Percentiles rank a stretch among this genome's conserved stretches.
These are phyloP conservation scores for Pseudogymnoascus sp. DNA, from an alignment of 2,329 filamentous ascomycete genomes.

Conservation along the genomic window DNA sequence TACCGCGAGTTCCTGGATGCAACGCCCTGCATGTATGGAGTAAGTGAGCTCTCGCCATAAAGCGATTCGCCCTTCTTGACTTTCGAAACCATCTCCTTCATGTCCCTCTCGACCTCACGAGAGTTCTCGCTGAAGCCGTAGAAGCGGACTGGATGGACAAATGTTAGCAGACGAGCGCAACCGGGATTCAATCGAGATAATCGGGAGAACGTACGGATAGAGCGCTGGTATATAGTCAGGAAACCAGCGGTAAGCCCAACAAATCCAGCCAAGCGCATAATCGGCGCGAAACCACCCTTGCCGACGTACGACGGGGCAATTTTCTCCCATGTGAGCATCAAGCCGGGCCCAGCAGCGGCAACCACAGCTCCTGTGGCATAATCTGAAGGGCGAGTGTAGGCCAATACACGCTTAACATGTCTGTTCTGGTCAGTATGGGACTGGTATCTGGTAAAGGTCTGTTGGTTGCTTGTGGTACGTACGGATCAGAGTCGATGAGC, in stretches of 20 bases:
- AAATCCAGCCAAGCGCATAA: conserved; percentile 69
- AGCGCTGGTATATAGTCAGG: conserved; percentile 76
- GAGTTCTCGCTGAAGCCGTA: conserved; percentile 91
- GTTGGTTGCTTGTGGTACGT: conserved; percentile 36
- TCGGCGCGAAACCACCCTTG: conserved; percentile 70
- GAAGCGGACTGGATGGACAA: conserved; percentile 62
- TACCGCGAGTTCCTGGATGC: conserved; percentile 90
- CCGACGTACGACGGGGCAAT: conserved; percentile 78
- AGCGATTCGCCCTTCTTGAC: conserved; percentile 87
- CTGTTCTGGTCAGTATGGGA: conserved; percentile 39
- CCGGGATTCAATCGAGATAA: neutral
- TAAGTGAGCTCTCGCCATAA: conserved; percentile 72
- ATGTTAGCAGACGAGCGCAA: conserved; percentile 1
- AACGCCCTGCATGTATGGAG: conserved; percentile 87
- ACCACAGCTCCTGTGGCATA: conserved; percentile 63
- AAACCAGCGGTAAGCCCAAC: conserved; percentile 73
- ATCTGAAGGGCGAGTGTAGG: conserved; percentile 80
- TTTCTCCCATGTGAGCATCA: conserved; percentile 73
- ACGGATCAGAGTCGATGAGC: conserved; percentile 99
- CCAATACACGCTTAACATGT: conserved; percentile 82
- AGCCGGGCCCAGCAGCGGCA: conserved; percentile 62
- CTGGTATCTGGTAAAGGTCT: neutral
- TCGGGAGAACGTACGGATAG: conserved; percentile 58
- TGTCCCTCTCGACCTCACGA: conserved; percentile 89
- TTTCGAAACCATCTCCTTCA: conserved; percentile 95